Conservation (phyloP, 768 basidiomycete species). For the Candolleomyces efflorescens region DNA sequence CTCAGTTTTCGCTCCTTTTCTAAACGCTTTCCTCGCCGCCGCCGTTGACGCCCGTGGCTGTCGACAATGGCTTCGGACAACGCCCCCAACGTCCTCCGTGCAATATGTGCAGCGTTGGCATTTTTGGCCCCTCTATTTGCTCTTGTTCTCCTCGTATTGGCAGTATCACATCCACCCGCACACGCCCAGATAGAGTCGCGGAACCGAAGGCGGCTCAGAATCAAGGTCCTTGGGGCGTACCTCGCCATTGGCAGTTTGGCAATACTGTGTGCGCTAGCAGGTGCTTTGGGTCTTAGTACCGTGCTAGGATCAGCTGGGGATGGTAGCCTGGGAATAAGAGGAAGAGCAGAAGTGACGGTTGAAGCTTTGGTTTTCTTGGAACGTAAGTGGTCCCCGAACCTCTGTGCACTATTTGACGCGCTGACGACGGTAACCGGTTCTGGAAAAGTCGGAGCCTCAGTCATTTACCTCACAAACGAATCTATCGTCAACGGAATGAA, state of each 20-base stretch:
- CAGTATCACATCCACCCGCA: constrained; percentile 4
- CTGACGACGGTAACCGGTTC: not conserved
- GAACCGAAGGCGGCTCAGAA: not conserved
- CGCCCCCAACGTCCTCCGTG: constrained; percentile 4
- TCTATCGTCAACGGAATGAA: not conserved
- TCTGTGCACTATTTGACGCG: not conserved
- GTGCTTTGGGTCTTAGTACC: constrained; percentile 3
- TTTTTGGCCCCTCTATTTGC: constrained; percentile 10
- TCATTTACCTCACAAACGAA: constrained; percentile 6
- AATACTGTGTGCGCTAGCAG: not conserved
- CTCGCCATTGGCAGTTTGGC: constrained; percentile 9
- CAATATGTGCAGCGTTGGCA: constrained; percentile 5
- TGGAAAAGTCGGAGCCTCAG: constrained; percentile 2
- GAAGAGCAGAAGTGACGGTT: constrained; percentile 5
- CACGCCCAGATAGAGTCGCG: not conserved
- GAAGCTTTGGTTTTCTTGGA: constrained; percentile 8
- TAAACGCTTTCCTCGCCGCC: constrained; percentile 4
- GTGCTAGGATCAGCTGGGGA: not conserved
- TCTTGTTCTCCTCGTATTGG: constrained; percentile 3
- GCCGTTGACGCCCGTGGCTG: not conserved
- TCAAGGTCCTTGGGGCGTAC: not conserved
- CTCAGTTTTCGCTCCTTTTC: not conserved
- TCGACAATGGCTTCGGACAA: constrained; percentile 4
- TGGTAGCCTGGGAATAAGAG: constrained; percentile 6
- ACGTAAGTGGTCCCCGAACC: constrained; percentile 3